Conservation (phyloP, 805 yeast genomes). For the Ogataea chonburiensis region DNA sequence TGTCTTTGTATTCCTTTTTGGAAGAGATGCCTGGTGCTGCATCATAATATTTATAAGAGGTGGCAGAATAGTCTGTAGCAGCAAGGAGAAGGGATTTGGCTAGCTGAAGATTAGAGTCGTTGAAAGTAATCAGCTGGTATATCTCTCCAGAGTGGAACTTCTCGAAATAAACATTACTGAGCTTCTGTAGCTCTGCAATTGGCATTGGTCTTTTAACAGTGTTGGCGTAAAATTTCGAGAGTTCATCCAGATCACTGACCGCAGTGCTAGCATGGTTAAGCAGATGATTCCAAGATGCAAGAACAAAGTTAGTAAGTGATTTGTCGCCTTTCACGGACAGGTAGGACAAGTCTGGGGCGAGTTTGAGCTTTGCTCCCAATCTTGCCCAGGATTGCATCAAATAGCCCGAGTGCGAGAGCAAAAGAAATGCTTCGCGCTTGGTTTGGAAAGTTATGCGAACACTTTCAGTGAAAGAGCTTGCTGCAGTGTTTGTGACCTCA, state of each 20-base stretch:
- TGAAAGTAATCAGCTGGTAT: constrained; percentile 32
- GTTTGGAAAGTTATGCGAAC: constrained; percentile 28
- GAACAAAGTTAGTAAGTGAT: constrained; percentile 32
- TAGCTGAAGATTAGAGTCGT: constrained; percentile 21
- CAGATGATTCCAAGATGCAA: constrained; percentile 34
- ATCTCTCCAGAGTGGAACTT: constrained; percentile 25
- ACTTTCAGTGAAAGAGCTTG: constrained; percentile 22
- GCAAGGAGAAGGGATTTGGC: constrained; percentile 30
- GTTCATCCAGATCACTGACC: constrained; percentile 22
- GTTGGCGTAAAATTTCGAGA: constrained; percentile 20
- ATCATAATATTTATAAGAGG: constrained; percentile 13
- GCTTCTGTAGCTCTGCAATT: constrained; percentile 25
- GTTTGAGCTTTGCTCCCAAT: constrained; percentile 35
- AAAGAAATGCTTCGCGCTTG: constrained; percentile 32
- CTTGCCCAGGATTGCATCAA: constrained; percentile 36
- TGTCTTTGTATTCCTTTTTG: constrained; percentile 22
- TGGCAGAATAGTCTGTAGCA: constrained; percentile 30
- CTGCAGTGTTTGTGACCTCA: constrained; percentile 13
- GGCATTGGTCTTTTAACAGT: constrained; percentile 24
- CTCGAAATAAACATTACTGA: constrained; percentile 33
- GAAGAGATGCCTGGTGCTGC: constrained; percentile 5
- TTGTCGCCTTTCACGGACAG: constrained; percentile 31
- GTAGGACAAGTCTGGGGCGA: constrained; percentile 27
- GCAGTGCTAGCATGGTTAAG: constrained; percentile 28
- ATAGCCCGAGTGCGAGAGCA: constrained; percentile 33